Base-by-base conservation (phyloP, 352 stramenopile species). In the Pythium rishiriense region DNA sequence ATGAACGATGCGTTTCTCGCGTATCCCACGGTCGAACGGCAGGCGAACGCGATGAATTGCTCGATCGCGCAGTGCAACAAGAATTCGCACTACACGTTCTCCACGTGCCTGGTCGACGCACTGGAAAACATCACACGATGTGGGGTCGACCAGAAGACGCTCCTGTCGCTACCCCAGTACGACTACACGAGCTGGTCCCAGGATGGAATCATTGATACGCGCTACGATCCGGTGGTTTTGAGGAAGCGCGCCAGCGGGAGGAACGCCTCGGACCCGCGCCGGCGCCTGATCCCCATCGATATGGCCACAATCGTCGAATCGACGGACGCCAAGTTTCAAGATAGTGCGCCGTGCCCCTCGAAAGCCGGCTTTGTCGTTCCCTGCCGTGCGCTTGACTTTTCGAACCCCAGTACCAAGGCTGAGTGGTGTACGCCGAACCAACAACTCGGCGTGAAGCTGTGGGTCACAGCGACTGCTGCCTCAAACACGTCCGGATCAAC, bases 1-100 rank as follows among this genome's bases (percentile, higher is more conserved):
- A 68, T 68, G 61, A 68, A 58, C 61, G 61, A 68, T 52, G 49
- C 62, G 12, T 68, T 68, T 31, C 31, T 68, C n/a, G 15, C 46
- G 10, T 26, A 42, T 21, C 4, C 14, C 4, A 24, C 48, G 15
- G 37, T 49, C 3, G 53, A n/a, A 5, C 31, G 31, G 10, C 31
- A 35, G 12, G 3, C 24, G 24, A 26, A 39, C 14, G 31, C 35
- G 9, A 43, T 37, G 21, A 19, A 19, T 0, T 60, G 53, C 53
- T 19, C 29, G 5, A 9, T 50, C 24, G 24, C 50, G 37, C n/a
- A 15, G 15, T 60, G 53, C 37, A 51, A 60, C 24, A 6, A 10
- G 3, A 24, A 31, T 24, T 12, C 46, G 11, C 10, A 52, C 46
- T 60, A 41, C n/a, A 24, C 48, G 14, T 26, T 5, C 0, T 14